Conservation (phyloP, 371 early-diverging fungal species). For the Polyrhizophydium stewartii region DNA sequence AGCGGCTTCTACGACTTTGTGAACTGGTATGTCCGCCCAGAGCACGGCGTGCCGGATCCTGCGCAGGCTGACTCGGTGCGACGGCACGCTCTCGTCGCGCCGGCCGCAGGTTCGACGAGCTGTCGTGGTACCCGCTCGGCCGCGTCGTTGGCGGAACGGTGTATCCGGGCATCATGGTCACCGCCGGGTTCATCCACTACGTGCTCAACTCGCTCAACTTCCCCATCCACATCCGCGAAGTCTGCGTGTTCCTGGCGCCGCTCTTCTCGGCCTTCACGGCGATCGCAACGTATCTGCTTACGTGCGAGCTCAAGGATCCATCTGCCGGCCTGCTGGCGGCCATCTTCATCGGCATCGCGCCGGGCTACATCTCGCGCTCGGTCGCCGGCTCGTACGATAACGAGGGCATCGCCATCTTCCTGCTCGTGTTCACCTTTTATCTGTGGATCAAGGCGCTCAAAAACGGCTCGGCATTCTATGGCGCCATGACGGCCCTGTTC, state of each 20-base stretch:
- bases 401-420: conserved; percentile 98
- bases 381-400: conserved; percentile 99
- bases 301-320: conserved; percentile 82
- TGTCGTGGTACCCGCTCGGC: conserved; percentile 98
- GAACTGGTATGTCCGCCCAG: conserved; percentile 71
- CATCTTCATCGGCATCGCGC: conserved; percentile 95
- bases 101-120: conserved; percentile 75
- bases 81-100: not conserved
- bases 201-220: conserved; percentile 83
- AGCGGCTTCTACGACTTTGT: conserved; percentile 96
- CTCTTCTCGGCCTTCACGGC: conserved; percentile 94
- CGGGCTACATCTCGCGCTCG: conserved; percentile 98
- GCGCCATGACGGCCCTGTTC: conserved; percentile 78
- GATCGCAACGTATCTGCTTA: conserved; percentile 86
- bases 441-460: conserved; percentile 96
- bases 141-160: conserved; percentile 98
- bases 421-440: conserved; percentile 94
- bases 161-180: conserved; percentile 98
- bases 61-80: not conserved
- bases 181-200: conserved; percentile 93
- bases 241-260: conserved; percentile 96
- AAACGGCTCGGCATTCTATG: conserved; percentile 84
- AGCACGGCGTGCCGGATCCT: no score
- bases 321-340: conserved; percentile 95
- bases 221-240: conserved; percentile 95